phyloP scores from a whole-genome alignment of 1,284 basidiomycete species.

The Marasmius oreades region DNA sequence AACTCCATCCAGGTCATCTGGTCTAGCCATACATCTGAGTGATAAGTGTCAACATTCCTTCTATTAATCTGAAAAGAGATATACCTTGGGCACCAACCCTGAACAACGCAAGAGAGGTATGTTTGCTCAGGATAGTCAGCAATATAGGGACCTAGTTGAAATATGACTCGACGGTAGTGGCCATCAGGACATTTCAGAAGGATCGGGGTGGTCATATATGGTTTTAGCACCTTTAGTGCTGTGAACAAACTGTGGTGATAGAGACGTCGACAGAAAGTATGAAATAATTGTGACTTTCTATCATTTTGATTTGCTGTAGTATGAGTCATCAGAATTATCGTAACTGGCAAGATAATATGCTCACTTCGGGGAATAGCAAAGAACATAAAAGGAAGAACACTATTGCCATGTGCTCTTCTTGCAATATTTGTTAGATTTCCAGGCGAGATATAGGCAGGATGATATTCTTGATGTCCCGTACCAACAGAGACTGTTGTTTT shows the following conservation, averaged over 20 bases:
- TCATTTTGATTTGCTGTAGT: not conserved
- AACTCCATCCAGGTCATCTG: too few species aligned
- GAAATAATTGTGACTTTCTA: not conserved
- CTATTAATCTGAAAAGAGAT: not conserved
- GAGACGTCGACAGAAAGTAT: constrained; percentile 10
- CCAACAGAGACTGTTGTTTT: constrained; percentile 33
- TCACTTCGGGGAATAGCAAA: constrained; percentile 25
- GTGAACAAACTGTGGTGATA: constrained; percentile 17
- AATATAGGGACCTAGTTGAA: constrained; percentile 23
- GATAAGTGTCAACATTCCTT: not conserved
- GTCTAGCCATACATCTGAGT: not conserved
- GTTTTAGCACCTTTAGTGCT: constrained; percentile 11
- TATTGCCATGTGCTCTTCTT: constrained; percentile 18
- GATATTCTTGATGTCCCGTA: constrained; percentile 30
- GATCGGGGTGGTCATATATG: constrained; percentile 14
- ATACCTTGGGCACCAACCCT: constrained; percentile 20
- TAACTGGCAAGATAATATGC: too few species aligned
- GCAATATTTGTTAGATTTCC: constrained; percentile 21
- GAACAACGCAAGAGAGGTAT: constrained; percentile 19
- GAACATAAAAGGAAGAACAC: constrained; percentile 20
- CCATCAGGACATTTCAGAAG: too few species aligned
- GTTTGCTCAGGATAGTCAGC: constrained; percentile 23
- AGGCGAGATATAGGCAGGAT: too few species aligned
- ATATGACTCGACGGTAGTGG: constrained; percentile 18
- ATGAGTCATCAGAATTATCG: too few species aligned